Evolutionary conservation across 1,284 basidiomycete genomes (phyloP).

Genomic region (Ganoderma lingzhi): DNA sequence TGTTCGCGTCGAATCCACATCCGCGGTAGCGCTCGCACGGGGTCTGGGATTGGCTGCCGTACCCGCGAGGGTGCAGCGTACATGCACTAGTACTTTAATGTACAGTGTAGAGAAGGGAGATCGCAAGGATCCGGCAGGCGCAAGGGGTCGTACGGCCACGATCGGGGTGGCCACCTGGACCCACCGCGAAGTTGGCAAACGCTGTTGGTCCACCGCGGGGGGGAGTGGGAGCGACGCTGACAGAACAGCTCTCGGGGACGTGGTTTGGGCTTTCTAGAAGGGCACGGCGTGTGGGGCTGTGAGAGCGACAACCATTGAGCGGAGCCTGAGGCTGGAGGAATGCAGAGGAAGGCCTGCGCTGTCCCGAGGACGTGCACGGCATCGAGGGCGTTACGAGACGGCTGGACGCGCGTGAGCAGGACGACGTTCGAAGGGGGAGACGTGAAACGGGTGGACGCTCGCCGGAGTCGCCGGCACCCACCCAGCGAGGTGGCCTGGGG

Average conservation of each 20-base stretch:
- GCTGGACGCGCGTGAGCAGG: neutral
- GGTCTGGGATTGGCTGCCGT: neutral
- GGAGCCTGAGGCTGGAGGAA: neutral
- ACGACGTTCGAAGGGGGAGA: neutral
- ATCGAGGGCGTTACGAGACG: conserved; percentile 1
- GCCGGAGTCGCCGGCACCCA: neutral
- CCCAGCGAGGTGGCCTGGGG: conserved; percentile 3
- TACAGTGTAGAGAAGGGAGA: neutral
- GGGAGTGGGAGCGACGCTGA: conserved; percentile 10
- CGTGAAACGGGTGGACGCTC: neutral
- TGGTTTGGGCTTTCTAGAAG: conserved; percentile 5
- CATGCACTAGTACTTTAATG: neutral
- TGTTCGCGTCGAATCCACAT: neutral
- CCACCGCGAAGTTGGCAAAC: conserved; percentile 17
- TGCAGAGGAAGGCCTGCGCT: neutral
- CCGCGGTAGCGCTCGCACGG: neutral
- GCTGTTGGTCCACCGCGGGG: conserved; percentile 26
- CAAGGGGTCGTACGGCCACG: neutral
- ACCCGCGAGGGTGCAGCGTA: conserved; percentile 10
- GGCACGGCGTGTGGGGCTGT: conserved; percentile 8
- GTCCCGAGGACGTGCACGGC: conserved; percentile 8
- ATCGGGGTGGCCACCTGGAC: conserved; percentile 19
- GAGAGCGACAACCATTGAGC: neutral
- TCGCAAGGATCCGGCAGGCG: conserved; percentile 7
- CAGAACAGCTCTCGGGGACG: conserved; percentile 4